Percentiles rank a stretch among this genome's conserved stretches.
phyloP scores from a whole-genome alignment of 2,329 filamentous ascomycete species.

The Claviceps citrina region DNA sequence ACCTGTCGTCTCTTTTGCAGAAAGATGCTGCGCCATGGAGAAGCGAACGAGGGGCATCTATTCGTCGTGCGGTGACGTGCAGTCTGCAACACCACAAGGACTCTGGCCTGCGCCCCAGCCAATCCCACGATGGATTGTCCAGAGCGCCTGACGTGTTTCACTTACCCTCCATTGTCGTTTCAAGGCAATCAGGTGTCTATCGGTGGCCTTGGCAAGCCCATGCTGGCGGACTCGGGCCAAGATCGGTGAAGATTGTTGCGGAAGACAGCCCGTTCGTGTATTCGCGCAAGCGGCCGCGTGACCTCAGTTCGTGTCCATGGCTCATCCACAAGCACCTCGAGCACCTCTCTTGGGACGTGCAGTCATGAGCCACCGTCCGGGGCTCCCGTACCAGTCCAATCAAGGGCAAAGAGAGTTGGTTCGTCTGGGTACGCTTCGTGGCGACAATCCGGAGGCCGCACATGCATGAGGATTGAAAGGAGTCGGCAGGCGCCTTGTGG shows the following conservation, averaged over 20 bases:
- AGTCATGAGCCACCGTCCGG: no score
- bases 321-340: not conserved
- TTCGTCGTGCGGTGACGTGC: slow-evolving; percentile 3
- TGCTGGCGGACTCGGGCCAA: slow-evolving; percentile 1
- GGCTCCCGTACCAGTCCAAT: no score
- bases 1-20: slow-evolving; percentile 1
- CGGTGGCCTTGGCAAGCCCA: not conserved
- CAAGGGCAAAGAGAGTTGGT: not conserved
- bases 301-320: not conserved
- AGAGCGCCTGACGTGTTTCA: slow-evolving; percentile 5
- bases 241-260: slow-evolving; percentile 2
- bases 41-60: not conserved
- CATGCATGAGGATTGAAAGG: not conserved
- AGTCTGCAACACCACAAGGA: slow-evolving; percentile 3
- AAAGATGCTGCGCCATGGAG: slow-evolving; percentile 1
- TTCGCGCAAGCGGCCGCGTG: slow-evolving; percentile 3
- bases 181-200: not conserved
- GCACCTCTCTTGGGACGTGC: not conserved
- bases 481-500: not conserved
- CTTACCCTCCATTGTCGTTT: not conserved
- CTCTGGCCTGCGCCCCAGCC: not conserved
- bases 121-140: slow-evolving; percentile 1
- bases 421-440: not conserved
- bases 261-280: slow-evolving; percentile 3
- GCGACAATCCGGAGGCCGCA: no score